phyloP scores from a whole-genome alignment of 2,329 filamentous ascomycete species.

The Didymella glomerata region DNA sequence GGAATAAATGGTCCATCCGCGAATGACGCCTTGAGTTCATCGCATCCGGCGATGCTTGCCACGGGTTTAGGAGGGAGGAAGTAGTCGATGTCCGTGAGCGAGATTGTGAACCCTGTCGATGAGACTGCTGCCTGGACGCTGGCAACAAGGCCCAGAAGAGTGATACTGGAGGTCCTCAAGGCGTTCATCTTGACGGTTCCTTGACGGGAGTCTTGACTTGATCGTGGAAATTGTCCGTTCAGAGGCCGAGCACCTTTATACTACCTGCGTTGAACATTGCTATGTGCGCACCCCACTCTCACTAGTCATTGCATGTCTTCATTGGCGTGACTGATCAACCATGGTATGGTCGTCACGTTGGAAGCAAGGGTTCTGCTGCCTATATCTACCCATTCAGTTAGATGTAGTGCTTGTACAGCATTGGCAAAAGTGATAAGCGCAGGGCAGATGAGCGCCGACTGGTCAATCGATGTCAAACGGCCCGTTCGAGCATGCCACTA shows the following conservation, averaged over 20 bases:
- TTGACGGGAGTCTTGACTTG: neutral
- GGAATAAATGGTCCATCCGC: constrained; percentile 45
- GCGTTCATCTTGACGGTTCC: constrained; percentile 23
- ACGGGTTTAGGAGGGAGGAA: constrained; percentile 52
- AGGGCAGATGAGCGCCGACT: constrained; percentile 4
- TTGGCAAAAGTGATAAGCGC: constrained; percentile 18
- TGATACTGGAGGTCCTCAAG: constrained; percentile 10
- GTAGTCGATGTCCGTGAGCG: constrained; percentile 51
- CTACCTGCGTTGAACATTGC: neutral
- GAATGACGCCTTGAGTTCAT: constrained; percentile 31
- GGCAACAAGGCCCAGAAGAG: constrained; percentile 13
- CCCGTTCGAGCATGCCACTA: constrained; percentile 15
- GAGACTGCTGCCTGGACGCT: constrained; percentile 33
- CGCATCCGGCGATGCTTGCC: constrained; percentile 39
- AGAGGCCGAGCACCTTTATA: constrained; percentile 4
- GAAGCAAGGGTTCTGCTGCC: constrained; percentile 3
- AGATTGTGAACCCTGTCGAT: constrained; percentile 53
- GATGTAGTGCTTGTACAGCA: neutral
- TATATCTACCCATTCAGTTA: constrained; percentile 3
- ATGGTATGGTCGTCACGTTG: constrained; percentile 3
- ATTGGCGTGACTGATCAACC: neutral
- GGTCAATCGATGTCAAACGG: constrained; percentile 6
- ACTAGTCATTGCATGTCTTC: neutral
- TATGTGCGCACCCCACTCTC: neutral
- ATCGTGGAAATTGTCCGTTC: neutral